Conservation (phyloP, 2,329 filamentous ascomycete species). For the Fusarium sp. region DNA sequence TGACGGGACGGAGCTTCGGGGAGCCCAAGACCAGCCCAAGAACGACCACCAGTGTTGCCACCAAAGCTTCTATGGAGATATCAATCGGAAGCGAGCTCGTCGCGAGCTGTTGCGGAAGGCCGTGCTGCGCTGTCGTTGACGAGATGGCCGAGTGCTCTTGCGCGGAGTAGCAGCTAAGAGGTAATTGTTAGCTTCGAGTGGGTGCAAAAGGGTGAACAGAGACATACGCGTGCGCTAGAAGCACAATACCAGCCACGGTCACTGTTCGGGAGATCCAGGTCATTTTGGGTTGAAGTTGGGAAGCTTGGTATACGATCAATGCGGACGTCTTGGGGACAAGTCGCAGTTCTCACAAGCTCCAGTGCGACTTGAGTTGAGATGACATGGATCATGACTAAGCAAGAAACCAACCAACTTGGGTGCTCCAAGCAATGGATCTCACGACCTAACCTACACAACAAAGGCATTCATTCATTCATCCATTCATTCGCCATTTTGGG, state of each 20-base stretch:
- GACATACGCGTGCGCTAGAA: constrained; percentile 88
- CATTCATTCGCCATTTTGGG: not conserved
- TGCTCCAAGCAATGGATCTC: constrained; percentile 1
- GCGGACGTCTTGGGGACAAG: constrained; percentile 35
- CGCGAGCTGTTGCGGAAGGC: constrained; percentile 56
- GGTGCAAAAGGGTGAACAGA: not conserved
- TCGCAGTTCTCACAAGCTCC: constrained; percentile 19
- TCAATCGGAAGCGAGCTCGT: constrained; percentile 78
- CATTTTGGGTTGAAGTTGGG: constrained; percentile 61
- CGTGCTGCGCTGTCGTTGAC: constrained; percentile 62
- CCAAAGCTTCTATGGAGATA: constrained; percentile 86
- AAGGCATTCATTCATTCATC: not conserved
- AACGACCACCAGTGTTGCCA: constrained; percentile 84
- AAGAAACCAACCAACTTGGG: not conserved
- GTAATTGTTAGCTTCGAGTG: constrained; percentile 28
- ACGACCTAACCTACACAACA: not conserved
- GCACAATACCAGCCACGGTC: constrained; percentile 79
- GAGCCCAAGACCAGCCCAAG: constrained; percentile 84
- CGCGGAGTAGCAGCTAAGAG: constrained; percentile 88
- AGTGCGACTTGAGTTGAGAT: not conserved
- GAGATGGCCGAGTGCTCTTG: constrained; percentile 88
- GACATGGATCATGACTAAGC: constrained; percentile 42
- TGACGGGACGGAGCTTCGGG: constrained; percentile 84
- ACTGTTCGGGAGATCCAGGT: constrained; percentile 77
- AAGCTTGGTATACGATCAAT: constrained; percentile 13